A percentile compares a stretch with the other conserved stretches of the same genome.
Conservation (phyloP, 129 eudicot genomes). For the Dittrichia graveolens region DNA sequence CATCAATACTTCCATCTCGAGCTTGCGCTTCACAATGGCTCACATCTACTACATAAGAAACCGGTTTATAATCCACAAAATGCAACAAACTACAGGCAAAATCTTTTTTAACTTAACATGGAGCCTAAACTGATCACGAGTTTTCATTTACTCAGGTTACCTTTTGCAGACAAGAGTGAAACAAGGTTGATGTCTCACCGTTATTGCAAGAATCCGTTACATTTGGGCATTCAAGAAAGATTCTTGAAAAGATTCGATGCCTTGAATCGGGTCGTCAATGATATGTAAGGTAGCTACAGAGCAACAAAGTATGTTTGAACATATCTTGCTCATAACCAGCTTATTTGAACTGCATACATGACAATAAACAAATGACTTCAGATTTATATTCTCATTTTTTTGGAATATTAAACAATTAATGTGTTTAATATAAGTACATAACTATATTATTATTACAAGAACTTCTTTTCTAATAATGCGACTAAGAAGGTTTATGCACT, state of each 20-base stretch:
- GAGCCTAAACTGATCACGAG: not conserved
- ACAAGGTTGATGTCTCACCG: not conserved
- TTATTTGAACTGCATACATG: slow-evolving; percentile 1
- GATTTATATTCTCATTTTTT: not conserved
- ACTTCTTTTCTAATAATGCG: too few relatives aligned
- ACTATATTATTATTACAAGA: too few relatives aligned
- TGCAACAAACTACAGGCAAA: not conserved
- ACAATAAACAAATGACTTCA: not conserved
- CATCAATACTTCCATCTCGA: not conserved
- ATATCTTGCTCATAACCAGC: not conserved
- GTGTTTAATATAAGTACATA: not conserved
- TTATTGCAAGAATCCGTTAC: not conserved
- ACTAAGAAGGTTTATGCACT: too few relatives aligned
- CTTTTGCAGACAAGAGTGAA: not conserved
- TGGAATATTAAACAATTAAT: not conserved
- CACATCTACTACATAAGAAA: not conserved
- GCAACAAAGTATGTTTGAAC: not conserved
- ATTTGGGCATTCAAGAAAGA: not conserved
- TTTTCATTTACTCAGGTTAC: not conserved
- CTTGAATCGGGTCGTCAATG: too few relatives aligned
- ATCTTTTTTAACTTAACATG: slow-evolving; percentile 1
- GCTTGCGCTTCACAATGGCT: not conserved
- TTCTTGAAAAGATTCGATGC: too few relatives aligned
- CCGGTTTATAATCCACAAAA: not conserved
- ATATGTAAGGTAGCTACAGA: too few relatives aligned